Evolutionary conservation across 345 rosid species (phyloP), one percentile per base, ranked within the genome.

Genomic region (Citropsis articulata): DNA sequence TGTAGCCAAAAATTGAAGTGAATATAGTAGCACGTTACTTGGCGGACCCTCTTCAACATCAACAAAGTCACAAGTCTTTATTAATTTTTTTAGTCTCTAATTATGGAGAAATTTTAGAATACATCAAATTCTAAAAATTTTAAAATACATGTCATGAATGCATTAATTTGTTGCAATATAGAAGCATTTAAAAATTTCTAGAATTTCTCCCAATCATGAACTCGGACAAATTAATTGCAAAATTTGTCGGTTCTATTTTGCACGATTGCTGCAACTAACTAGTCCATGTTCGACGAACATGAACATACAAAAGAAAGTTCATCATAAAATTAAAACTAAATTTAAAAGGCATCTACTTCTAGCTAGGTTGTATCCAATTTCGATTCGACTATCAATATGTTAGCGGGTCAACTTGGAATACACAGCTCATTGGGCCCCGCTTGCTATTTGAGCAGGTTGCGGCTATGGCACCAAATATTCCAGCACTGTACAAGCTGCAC

Each of bases 381-480:
- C 22, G 57, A 53, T 53, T 18, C 57, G 57, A 53, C 21, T 53
- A 6, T 53, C n/a, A 53, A 53, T 53, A 4, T 19, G 21, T 18
- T 53, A 53, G 57, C 7, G 21, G 22, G 57, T 53, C 22, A 53
- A 53, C 22, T 18, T 18, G 57, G 22, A 53, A 16, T 18, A 53
- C 57, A 14, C 3, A 53, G 0, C 16, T 18, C 7, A 53, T 18
- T 18, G 57, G 22, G 22, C 57, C 57, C 22, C 13, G 18, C 16
- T 4, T 53, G 57, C 22, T 16, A 18, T 50, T 50, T 50, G 56
- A 22, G 56, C 81, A 89, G 91, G 87, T 89, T 31, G 92, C 82
- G 60, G 86, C 87, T 7, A 31, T 90, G 80, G 91, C 92, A 14
- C 92, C 92, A 18, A 90, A 90, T 79, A 24, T 90, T 40, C 92